Evolutionary conservation across 495 filamentous ascomycete species (phyloP), one percentile per base, ranked within the genome.

Genomic region (Neurospora terricola): DNA sequence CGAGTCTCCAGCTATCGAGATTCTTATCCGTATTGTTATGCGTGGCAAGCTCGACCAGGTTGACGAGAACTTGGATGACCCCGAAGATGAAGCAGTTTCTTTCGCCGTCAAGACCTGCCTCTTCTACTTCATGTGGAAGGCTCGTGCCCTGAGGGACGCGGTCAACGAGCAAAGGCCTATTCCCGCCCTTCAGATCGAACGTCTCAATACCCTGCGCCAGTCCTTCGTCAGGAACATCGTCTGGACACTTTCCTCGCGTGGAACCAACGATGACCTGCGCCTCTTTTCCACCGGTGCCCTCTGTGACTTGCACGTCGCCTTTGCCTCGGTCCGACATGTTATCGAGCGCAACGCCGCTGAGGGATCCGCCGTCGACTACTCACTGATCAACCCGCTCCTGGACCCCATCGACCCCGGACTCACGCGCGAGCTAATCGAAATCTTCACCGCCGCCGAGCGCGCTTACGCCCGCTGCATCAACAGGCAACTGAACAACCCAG

Each of bases 41-140:
- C 90, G 94, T 38, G 93, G 91, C 23, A 80, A 86, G 8, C 86
- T 88, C 23, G 83, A 87, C 38, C 87, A 89, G 37, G 84, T 87
- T 1, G 87, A 90, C 71, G 88, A 91, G 37, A 90, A 91, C 14
- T 78, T 87, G 5, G 90, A 91, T 71, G 87, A 87, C 54, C 82
- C 90, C 10, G 94, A 97, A 78, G 90, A 93, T 72, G 91, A 94
- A 73, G 82, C 96, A 70, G 88, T 94, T 7, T 84, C 85, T 11
- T 90, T 88, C 72, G 91, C 93, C 23, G 89, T 94, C 74, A 90
- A 90, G 74, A 85, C 90, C 7, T 80, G 91, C 30, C 83, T 94
- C 34, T 93, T 94, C 83, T 98, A 97, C 83, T 96, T 97, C 81
- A 92, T 97, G 90, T 99, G 96, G 96, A 94, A 94, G 75, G 86